Percentiles rank a stretch among this genome's conserved stretches.
Evolutionary conservation across 1,139 yeast genomes (phyloP).

Genomic region (Candida pseudoviswanathii): DNA sequence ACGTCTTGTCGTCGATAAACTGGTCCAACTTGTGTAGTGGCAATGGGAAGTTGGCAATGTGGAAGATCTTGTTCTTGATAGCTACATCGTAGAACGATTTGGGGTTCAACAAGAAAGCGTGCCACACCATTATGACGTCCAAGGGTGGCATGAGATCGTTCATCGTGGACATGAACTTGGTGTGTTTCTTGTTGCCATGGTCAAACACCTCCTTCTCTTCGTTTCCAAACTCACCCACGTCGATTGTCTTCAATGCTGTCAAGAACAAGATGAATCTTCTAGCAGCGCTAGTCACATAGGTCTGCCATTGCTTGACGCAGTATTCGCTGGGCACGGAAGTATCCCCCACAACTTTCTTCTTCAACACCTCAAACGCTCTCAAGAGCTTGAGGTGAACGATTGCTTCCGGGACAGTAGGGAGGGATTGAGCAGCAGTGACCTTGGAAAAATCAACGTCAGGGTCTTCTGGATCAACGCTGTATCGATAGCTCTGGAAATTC

Average conservation of each 20-base stretch:
- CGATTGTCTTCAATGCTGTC: constrained; percentile 19
- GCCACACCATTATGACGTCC: constrained; percentile 46
- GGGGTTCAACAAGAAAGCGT: constrained; percentile 23
- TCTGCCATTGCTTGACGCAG: constrained; percentile 30
- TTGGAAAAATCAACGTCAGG: background rate
- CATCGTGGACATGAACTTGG: constrained; percentile 1
- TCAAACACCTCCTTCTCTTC: constrained; percentile 7
- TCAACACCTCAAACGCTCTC: constrained; percentile 28
- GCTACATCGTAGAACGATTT: constrained; percentile 30
- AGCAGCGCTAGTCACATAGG: constrained; percentile 30
- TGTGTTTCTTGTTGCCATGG: constrained; percentile 3
- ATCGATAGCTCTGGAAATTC: constrained; percentile 5
- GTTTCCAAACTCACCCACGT: background rate
- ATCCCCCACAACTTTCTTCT: constrained; percentile 17
- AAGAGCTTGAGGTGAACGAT: constrained; percentile 35
- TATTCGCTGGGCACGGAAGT: constrained; percentile 11
- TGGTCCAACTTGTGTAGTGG: constrained; percentile 26
- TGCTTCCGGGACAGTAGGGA: constrained; percentile 5
- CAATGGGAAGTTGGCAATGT: constrained; percentile 26
- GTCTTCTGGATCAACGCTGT: background rate
- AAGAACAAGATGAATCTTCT: constrained; percentile 32
- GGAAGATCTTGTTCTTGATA: constrained; percentile 23
- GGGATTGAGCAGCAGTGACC: background rate
- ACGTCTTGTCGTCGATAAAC: constrained; percentile 24
- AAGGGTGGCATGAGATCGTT: constrained; percentile 27